Evolutionary conservation across 192 early-diverging fungal species (phyloP).

Genomic region (Dispira parvispora): DNA sequence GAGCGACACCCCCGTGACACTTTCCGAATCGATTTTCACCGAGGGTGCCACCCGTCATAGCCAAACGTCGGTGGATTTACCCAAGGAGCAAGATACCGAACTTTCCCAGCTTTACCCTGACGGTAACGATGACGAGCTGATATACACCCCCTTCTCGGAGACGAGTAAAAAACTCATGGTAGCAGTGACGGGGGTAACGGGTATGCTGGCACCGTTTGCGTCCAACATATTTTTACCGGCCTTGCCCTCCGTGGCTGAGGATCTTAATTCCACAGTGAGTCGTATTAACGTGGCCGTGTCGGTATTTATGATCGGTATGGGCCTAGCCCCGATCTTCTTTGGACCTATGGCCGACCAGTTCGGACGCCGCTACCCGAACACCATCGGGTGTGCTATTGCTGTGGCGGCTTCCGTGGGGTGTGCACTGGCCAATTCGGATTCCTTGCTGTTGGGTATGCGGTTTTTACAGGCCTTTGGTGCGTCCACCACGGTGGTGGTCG

Average conservation of each 20-base stretch:
- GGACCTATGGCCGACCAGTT: conserved; percentile 31
- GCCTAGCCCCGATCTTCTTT: conserved; percentile 29
- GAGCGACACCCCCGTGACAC: too few relatives aligned
- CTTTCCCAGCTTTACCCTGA: too few relatives aligned
- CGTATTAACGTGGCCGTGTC: conserved; percentile 28
- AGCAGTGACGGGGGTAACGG: conserved; percentile 12
- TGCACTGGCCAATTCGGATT: conserved; percentile 20
- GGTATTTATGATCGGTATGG: conserved; percentile 28
- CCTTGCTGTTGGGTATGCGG: conserved; percentile 26
- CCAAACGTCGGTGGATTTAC: too few relatives aligned
- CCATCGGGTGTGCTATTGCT: conserved; percentile 23
- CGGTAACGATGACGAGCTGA: too few relatives aligned
- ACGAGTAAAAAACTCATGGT: too few relatives aligned
- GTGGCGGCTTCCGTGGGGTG: conserved; percentile 27
- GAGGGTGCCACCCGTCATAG: too few relatives aligned
- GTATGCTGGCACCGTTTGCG: conserved; percentile 29
- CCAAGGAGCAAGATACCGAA: too few relatives aligned
- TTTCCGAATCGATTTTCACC: too few relatives aligned
- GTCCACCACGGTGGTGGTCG: conserved; percentile 27
- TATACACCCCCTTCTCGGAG: too few relatives aligned
- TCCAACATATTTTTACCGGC: conserved; percentile 32
- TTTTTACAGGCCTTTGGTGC: conserved; percentile 29
- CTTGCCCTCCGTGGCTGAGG: conserved; percentile 20
- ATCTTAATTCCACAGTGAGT: conserved; percentile 22
- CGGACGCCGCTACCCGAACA: conserved; percentile 28